Conservation (phyloP, 2,329 filamentous ascomycete species). For the Alternaria consortialis region DNA sequence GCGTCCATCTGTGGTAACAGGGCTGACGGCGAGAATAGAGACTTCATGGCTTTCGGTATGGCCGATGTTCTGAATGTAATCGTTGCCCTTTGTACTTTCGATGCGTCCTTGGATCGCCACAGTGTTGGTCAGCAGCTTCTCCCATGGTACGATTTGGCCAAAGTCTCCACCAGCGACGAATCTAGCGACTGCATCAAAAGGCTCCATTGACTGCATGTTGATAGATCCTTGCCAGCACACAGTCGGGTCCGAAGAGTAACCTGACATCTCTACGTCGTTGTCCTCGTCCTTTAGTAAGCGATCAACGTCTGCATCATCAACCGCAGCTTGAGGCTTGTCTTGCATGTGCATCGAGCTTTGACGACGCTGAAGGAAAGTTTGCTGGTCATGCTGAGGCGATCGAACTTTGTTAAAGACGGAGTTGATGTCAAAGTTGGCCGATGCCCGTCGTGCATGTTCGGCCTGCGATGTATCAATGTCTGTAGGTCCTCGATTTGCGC, state of each 20-base stretch:
- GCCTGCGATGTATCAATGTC: conserved; percentile 47
- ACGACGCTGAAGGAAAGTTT: conserved; percentile 61
- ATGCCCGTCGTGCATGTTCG: conserved; percentile 59
- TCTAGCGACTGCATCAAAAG: conserved; percentile 79
- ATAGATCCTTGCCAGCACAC: conserved; percentile 63
- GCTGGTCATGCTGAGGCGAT: conserved; percentile 69
- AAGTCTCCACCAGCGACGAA: conserved; percentile 87
- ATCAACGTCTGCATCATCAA: conserved; percentile 88
- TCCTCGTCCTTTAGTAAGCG: conserved; percentile 84
- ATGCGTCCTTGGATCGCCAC: conserved; percentile 82
- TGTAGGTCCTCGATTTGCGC: conserved; percentile 32
- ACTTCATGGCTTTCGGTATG: conserved; percentile 86
- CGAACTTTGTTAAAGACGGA: conserved; percentile 85
- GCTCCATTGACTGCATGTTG: conserved; percentile 77
- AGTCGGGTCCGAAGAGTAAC: conserved; percentile 72
- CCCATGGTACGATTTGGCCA: conserved; percentile 72
- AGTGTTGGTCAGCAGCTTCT: conserved; percentile 74
- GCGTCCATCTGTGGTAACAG: conserved; percentile 67
- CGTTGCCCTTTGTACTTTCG: conserved; percentile 80
- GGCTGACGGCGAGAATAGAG: conserved; percentile 76
- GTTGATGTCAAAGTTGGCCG: conserved; percentile 80
- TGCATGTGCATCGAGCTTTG: conserved; percentile 56
- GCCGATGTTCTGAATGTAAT: conserved; percentile 87
- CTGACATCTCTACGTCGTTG: conserved; percentile 81
- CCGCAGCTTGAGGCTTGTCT: conserved; percentile 62